Conservation (phyloP, 768 basidiomycete genomes). For the Russula sp. region DNA sequence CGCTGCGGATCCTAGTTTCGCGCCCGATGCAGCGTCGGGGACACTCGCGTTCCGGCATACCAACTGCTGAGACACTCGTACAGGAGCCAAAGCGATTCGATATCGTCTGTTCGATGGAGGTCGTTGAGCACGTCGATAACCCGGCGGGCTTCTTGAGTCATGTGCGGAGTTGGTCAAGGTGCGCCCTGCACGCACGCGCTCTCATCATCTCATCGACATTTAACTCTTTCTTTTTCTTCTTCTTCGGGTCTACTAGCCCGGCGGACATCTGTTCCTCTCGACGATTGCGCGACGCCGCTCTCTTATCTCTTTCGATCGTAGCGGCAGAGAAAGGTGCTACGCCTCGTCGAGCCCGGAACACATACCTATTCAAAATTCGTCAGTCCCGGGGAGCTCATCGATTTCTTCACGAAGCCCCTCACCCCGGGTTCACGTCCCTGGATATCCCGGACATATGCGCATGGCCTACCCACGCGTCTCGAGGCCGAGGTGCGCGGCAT, state of each 20-base stretch:
- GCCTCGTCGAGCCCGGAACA: constrained; percentile 80
- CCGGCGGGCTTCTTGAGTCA: constrained; percentile 76
- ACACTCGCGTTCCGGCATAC: constrained; percentile 57
- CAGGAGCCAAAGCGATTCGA: constrained; percentile 69
- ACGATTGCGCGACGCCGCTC: constrained; percentile 87
- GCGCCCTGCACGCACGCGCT: constrained; percentile 28
- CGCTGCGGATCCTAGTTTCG: constrained; percentile 63
- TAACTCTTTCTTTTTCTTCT: too few species aligned
- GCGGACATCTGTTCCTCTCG: constrained; percentile 92
- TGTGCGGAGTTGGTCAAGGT: constrained; percentile 89
- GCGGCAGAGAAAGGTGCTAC: constrained; percentile 78
- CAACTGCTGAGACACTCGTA: constrained; percentile 72
- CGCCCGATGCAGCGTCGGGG: constrained; percentile 20
- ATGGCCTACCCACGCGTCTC: constrained; percentile 52
- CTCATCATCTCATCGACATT: not conserved
- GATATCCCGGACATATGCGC: constrained; percentile 53
- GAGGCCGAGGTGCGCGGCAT: constrained; percentile 82
- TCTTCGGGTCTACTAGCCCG: constrained; percentile 56
- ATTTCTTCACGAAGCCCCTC: constrained; percentile 69
- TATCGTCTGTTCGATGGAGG: constrained; percentile 96
- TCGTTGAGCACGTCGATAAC: constrained; percentile 95
- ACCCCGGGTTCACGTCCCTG: constrained; percentile 43
- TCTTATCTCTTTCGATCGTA: constrained; percentile 68
- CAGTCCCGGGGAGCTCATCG: constrained; percentile 78
- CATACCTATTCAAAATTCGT: constrained; percentile 91